These are phyloP conservation scores for Penicillium macrosclerotiorum DNA, from an alignment of 495 filamentous ascomycete genomes.

Conservation along the genomic window DNA sequence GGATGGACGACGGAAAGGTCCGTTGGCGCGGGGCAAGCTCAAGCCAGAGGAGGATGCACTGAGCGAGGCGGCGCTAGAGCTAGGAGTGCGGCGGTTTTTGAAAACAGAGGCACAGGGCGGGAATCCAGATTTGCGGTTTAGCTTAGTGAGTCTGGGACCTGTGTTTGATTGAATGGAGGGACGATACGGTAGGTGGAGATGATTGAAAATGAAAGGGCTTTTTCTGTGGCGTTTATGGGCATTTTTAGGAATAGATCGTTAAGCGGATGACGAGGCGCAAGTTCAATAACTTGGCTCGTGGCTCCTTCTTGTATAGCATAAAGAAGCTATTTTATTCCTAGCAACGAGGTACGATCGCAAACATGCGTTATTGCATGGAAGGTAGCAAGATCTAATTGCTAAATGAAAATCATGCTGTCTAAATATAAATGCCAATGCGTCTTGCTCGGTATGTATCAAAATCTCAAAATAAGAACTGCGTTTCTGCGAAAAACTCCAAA, in stretches of 20 bases:
- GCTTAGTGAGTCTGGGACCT: constrained; percentile 66
- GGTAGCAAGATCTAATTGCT: too few species aligned
- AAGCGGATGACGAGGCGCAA: too few species aligned
- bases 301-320: too few species aligned
- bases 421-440: too few species aligned
- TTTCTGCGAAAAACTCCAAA: too few species aligned
- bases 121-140: constrained; percentile 71
- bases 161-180: constrained; percentile 52
- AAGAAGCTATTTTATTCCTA: too few species aligned
- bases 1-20: constrained; percentile 74
- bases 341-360: too few species aligned
- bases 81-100: constrained; percentile 61
- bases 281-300: too few species aligned
- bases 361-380: too few species aligned
- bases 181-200: background rate
- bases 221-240: background rate
- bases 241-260: background rate
- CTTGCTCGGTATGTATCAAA: too few species aligned
- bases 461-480: too few species aligned
- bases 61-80: constrained; percentile 60
- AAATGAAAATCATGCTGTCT: too few species aligned
- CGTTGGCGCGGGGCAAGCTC: constrained; percentile 57
- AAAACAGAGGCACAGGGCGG: constrained; percentile 54
- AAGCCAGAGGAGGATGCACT: constrained; percentile 62
- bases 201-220: background rate